Evolutionary conservation across 176 grass and related monocot species (phyloP).

Genomic region (Triticum aestivum): IWGSC_CS_RefSeq_v2.1 NC_057803.1:169841002-169841501

Average conservation of each 20-base stretch:
- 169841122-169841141: background rate
- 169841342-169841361: background rate
- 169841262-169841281: background rate
- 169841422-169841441: background rate
- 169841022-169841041: slow-evolving; percentile 4
- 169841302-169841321: background rate
- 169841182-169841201: slow-evolving; percentile 12
- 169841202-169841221: no score
- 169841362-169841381: background rate
- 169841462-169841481: slow-evolving; percentile 6
- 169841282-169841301: background rate
- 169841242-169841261: background rate
- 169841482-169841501: background rate
- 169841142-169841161: background rate
- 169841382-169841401: background rate
- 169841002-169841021: slow-evolving; percentile 27
- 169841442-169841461: background rate
- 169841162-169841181: background rate
- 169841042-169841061: slow-evolving; percentile 9
- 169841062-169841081: background rate
- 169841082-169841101: background rate
- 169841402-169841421: background rate
- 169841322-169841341: background rate
- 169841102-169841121: slow-evolving; percentile 20
- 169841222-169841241: no score